Base-by-base conservation (phyloP, 1,284 basidiomycete species). In the Rhodotorula mucilaginosa region DNA sequence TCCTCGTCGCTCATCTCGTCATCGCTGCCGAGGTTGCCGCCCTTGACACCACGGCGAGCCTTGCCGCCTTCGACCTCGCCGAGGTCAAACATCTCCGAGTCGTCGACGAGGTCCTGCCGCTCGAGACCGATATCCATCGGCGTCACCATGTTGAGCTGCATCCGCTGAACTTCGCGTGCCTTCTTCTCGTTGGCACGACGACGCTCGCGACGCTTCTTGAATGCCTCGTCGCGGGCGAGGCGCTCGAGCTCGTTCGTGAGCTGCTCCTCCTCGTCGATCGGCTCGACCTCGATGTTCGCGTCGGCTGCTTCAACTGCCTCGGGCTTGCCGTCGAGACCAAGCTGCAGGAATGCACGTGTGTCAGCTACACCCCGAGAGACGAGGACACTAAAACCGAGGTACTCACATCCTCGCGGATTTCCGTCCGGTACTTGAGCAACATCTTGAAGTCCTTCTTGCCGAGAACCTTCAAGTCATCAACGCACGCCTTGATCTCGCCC, bases 371-470 rank as follows among this genome's bases (percentile, higher is more conserved):
- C 7, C 18, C 7, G 16, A 76, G 34, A 34, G 34, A 34, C 34
- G 34, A 34, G 8, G 34, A 6, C 3, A 34, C 34, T 34, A 34
- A 1, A 34, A 7, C 34, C 34, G 34, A 34, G 34, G 44, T 18
- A 57, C 69, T 49, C 74, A 89, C 90, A 84, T 93, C 92, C 82
- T 93, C 90, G 65, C 92, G 89, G 58, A 97, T 83, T 15, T 88
- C 86, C 47, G 88, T 82, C 63, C 95, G 86, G 96, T 97, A 99
- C 83, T 91, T 97, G 73, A 99, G 86, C 70, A 99, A 83, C 16
- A 87, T 82, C 81, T 97, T 97, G 84, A 99, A 99, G 79, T 99
- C 97, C 63, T 94, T 90, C 82, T 97, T 98, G 60, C 97, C 97
- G 49, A 99, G 84, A 7, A 99, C 95, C 81, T 97, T 98, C 75